phyloP scores from a whole-genome alignment of 306 rosid genomes.

The Vachellia pachyceras region DNA sequence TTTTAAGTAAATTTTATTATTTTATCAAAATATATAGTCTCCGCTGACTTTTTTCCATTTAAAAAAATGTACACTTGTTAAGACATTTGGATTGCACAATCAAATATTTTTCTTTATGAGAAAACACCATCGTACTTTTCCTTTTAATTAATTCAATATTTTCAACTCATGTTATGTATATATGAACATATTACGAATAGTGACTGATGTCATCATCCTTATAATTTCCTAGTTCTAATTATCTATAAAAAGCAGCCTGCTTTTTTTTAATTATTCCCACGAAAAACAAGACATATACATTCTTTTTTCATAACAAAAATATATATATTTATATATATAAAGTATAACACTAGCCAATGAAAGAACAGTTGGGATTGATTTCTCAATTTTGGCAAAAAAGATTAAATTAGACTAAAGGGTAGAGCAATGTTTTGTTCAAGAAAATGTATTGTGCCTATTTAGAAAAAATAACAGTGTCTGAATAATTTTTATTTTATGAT shows the following conservation, averaged over 20 bases:
- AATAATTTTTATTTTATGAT: too few relatives aligned
- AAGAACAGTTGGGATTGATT: too few relatives aligned
- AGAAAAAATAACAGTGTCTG: not conserved
- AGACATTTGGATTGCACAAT: not conserved
- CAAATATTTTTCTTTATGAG: not conserved
- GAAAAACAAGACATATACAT: too few relatives aligned
- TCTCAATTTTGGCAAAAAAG: too few relatives aligned
- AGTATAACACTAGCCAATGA: not conserved
- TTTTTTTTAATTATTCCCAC: not conserved
- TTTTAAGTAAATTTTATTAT: not conserved
- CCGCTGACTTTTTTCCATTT: not conserved
- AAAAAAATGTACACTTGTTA: not conserved
- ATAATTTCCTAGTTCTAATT: not conserved
- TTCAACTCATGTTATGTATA: not conserved
- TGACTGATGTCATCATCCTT: not conserved
- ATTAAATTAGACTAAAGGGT: too few relatives aligned
- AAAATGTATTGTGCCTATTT: not conserved
- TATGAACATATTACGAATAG: not conserved
- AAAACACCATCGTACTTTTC: not conserved
- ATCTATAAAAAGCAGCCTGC: not conserved
- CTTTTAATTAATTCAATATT: not conserved
- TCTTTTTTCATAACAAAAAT: not conserved
- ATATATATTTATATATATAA: too few relatives aligned
- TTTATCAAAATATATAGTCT: not conserved
- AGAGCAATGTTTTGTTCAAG: not conserved